Base-by-base conservation (phyloP, 2,329 filamentous ascomycete species). In the Cyanodermella asteris region DNA sequence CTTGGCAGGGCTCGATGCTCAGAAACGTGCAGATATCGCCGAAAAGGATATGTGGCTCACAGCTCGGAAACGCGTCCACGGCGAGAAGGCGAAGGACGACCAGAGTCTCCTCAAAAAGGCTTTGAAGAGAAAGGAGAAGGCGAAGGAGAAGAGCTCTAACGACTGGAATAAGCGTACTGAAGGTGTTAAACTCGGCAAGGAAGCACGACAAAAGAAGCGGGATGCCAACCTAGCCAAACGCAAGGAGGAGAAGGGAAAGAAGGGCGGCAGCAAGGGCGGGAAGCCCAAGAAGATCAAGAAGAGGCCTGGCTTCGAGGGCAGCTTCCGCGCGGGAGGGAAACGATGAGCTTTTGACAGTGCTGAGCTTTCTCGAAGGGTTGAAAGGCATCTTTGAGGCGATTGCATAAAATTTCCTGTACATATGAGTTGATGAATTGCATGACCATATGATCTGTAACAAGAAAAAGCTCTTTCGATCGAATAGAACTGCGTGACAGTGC, bases 31-130 rank as follows among this genome's bases (percentile, higher is more conserved):
- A 32, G 77, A 91, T 31, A 72, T 94, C 22, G 70, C 81, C 31
- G 78, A 93, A 49, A 94, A 94, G 56, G 84, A 97, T 40, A 58
- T 72, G 29, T 97, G 87, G 87, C 59, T 93, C 30, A 84, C 76
- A 23, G 87, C 87, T 3, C 74, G 84, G 49, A 78, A 80, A 49
- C 70, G 75, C 13, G 80, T 74, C 2, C 77, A 91, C 45, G 87
- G 87, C 24, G 82, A 91, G 43, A 76, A 78, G 44, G 72, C 93
- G 17, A 70, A 69, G 31, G 81, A 94, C 42, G 80, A 91, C 45
- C 78, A 80, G 34, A 68, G 64, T 22, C 53, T 91, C 28, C 61
- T 97, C 15, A 93, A 91, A 60, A 93, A 91, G 59, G 76, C 82
- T 1, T 58, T 94, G 36, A 93, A 93, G 62, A 71, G 84, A 36